These are phyloP conservation scores for Bipolaris gigantea DNA, from an alignment of 2,329 filamentous ascomycete species.

Conservation along the genomic window DNA sequence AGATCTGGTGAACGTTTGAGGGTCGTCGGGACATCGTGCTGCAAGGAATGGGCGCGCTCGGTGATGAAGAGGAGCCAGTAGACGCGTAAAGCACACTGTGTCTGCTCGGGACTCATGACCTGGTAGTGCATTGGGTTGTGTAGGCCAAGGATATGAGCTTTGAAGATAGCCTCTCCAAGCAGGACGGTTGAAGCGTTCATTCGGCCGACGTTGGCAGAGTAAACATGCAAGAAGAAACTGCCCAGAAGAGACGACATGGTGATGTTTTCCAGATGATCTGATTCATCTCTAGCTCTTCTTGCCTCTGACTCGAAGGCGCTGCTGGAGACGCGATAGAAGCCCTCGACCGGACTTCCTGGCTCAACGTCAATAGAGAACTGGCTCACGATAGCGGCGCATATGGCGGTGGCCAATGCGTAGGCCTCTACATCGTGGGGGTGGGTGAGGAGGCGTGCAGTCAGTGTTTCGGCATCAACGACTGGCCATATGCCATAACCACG, in stretches of 20 bases:
- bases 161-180: conserved; percentile 39
- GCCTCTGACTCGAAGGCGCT: conserved; percentile 36
- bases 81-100: conserved; percentile 36
- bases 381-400: conserved; percentile 41
- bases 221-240: conserved; percentile 42
- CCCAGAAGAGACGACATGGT: conserved; percentile 35
- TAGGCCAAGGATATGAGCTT: conserved; percentile 39
- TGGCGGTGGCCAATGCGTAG: conserved; percentile 37
- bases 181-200: conserved; percentile 39
- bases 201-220: conserved; percentile 40
- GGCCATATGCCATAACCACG: conserved; percentile 42
- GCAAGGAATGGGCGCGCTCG: conserved; percentile 41
- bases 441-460: conserved; percentile 38
- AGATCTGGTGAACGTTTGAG: conserved; percentile 36
- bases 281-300: conserved; percentile 30
- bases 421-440: conserved; percentile 38
- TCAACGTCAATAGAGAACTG: conserved; percentile 41
- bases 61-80: conserved; percentile 45
- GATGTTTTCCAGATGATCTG: conserved; percentile 37
- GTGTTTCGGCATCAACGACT: conserved; percentile 37
- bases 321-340: conserved; percentile 38
- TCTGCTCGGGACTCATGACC: conserved; percentile 27
- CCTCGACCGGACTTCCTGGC: conserved; percentile 36
- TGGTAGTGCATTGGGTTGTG: conserved; percentile 34
- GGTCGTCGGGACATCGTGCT: conserved; percentile 40